A percentile compares a stretch with the other conserved stretches of the same genome.
phyloP scores from a whole-genome alignment of 768 basidiomycete genomes.

The Infundibulicybe gibba region DNA sequence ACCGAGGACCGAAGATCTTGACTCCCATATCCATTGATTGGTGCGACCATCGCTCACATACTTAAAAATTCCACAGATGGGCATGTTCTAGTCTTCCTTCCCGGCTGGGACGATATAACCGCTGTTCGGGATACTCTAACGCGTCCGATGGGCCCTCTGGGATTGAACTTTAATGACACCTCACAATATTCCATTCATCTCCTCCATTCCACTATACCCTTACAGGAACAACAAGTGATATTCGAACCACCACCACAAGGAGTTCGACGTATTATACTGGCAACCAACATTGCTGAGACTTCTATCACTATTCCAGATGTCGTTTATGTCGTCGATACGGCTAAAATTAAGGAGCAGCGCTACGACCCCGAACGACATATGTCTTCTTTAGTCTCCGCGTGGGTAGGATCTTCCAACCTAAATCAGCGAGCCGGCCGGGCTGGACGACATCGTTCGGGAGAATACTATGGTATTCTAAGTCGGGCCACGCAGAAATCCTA shows the following conservation, averaged over 20 bases:
- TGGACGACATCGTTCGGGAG: slow-evolving; percentile 85
- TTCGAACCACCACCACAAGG: slow-evolving; percentile 80
- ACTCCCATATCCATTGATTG: slow-evolving; percentile 82
- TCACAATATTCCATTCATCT: slow-evolving; percentile 68
- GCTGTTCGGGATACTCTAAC: slow-evolving; percentile 63
- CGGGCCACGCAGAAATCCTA: slow-evolving; percentile 55
- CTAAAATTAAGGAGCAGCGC: slow-evolving; percentile 81
- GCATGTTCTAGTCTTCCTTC: slow-evolving; percentile 86
- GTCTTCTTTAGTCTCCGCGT: slow-evolving; percentile 85
- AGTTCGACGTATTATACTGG: slow-evolving; percentile 82
- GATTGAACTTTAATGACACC: slow-evolving; percentile 58
- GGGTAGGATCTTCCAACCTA: slow-evolving; percentile 88
- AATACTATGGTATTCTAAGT: slow-evolving; percentile 85
- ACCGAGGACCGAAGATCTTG: slow-evolving; percentile 49
- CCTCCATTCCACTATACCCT: slow-evolving; percentile 86
- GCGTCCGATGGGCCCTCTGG: slow-evolving; percentile 43
- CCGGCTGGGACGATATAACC: slow-evolving; percentile 92
- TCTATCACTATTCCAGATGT: slow-evolving; percentile 95
- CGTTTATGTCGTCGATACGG: slow-evolving; percentile 90
- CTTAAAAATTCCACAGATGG: slow-evolving; percentile 72
- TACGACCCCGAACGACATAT: slow-evolving; percentile 89
- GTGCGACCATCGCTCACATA: slow-evolving; percentile 77
- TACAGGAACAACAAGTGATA: slow-evolving; percentile 84
- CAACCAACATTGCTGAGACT: slow-evolving; percentile 95
- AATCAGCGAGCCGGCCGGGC: slow-evolving; percentile 92